Evolutionary conservation across 2,329 filamentous ascomycete species (phyloP).

Genomic region (Diaporthe vaccinii): DNA sequence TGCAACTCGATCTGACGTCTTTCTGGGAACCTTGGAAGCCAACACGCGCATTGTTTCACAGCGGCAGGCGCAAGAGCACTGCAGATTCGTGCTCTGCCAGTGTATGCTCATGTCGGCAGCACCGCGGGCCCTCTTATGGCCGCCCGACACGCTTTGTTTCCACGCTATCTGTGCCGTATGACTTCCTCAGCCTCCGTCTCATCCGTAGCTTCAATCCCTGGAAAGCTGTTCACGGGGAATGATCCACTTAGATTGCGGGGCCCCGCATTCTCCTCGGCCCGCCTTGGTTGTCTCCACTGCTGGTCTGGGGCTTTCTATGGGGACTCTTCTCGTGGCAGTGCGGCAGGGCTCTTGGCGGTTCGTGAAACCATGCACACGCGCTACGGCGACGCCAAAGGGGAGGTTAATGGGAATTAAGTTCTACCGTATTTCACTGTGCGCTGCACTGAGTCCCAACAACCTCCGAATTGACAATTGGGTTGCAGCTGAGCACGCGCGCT

Average conservation of each 20-base stretch:
- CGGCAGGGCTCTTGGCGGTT: constrained; percentile 9
- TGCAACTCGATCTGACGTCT: constrained; percentile 21
- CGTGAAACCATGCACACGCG: constrained; percentile 1
- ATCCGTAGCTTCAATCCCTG: constrained; percentile 22
- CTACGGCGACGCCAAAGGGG: neutral
- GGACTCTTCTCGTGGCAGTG: neutral
- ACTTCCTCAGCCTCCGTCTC: constrained; percentile 5
- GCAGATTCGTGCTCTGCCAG: neutral
- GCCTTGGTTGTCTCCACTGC: neutral
- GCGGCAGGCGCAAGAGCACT: constrained; percentile 9
- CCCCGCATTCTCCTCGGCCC: constrained; percentile 27
- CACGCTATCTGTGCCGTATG: constrained; percentile 11
- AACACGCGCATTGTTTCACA: constrained; percentile 29
- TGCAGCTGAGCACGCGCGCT: constrained; percentile 23
- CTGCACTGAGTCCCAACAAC: neutral
- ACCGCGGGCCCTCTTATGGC: constrained; percentile 23
- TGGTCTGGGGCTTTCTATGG: constrained; percentile 23
- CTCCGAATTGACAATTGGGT: neutral
- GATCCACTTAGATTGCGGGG: constrained; percentile 25
- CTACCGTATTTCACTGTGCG: neutral
- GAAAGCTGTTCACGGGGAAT: constrained; percentile 7
- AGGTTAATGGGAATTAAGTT: constrained; percentile 18
- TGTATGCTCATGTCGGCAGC: neutral
- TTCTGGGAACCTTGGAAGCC: constrained; percentile 25
- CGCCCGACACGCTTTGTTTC: neutral